Base-by-base conservation (phyloP, 2,329 filamentous ascomycete species). In the Phialophora macrospora region DNA sequence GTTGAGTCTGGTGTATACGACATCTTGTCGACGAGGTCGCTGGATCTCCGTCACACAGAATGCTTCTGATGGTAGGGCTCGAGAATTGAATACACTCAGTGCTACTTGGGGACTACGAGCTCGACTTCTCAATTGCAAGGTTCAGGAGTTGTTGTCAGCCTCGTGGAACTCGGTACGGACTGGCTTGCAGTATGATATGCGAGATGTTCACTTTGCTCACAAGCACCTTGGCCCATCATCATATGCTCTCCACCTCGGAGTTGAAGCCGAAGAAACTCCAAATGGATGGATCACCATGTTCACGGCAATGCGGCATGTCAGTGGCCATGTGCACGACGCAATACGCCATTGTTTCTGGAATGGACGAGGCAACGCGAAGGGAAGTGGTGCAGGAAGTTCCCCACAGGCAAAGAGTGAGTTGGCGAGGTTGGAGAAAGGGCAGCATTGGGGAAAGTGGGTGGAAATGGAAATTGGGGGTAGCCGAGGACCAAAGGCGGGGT, bases 1-100 rank as follows among this genome's bases (percentile, higher is more conserved):
- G 69, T 71, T 20, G 65, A 67, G 38, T 68, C 64, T 49, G 56
- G 62, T 17, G 64, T 60, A 30, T 62, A 30, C 34, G 58, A 20
- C 58, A 60, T 60, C 14, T 52, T 54, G 46, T 60, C 34, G 24
- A 52, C 8, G 11, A 26, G 22, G 24, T 2, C 8, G 22, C 2
- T 26, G 7, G 9, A 26, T 22, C 26, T 11, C 24, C 26, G 48
- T 44, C n/a, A 44, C 38, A 9, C 12, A 41, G 34, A 17, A 41
- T 41, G 34, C 4, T 44, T 44, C 5, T 44, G 17, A 44, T n/a
- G 38, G 38, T 17, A n/a, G 1, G 14, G 7, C 38, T 20, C 14
- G 14, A 44, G 38, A 20, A 44, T n/a, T 8, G 7, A n/a, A 7
- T 7, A 44, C 38, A 44, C 8, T 51, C 48, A 51, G 14, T 51